A percentile compares a stretch with the other conserved stretches of the same genome.
These are phyloP conservation scores for Isabelozyma rhagii DNA, from an alignment of 805 yeast species.

Conservation along the genomic window DNA sequence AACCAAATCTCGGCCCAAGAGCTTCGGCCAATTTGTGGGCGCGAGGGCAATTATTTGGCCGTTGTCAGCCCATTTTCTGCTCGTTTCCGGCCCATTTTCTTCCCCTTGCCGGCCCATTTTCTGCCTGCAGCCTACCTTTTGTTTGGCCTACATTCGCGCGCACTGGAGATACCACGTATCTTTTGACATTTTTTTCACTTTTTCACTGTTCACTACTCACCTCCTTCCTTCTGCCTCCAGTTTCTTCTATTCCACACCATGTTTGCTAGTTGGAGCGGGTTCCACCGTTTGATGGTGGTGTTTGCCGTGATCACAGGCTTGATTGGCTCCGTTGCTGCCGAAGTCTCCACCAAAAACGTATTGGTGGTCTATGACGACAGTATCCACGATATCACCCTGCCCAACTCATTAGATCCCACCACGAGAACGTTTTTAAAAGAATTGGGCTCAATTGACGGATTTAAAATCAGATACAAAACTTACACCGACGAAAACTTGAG, in stretches of 20 bases:
- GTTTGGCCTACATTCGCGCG: background rate
- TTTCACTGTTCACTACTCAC: background rate
- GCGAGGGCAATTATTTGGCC: too few relatives aligned
- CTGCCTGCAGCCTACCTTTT: background rate
- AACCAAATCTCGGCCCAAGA: too few relatives aligned
- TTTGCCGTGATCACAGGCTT: background rate
- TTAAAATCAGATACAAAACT: constrained; percentile 15
- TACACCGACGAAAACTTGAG: constrained; percentile 20
- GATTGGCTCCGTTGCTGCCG: background rate
- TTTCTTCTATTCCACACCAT: background rate
- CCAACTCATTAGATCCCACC: background rate
- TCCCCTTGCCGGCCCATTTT: background rate
- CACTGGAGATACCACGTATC: background rate
- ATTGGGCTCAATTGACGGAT: constrained; percentile 13
- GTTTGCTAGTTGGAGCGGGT: background rate
- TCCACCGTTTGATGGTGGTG: background rate
- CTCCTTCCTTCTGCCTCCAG: too few relatives aligned
- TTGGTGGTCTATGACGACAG: constrained; percentile 35
- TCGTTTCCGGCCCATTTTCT: background rate
- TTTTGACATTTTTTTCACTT: background rate
- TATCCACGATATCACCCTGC: constrained; percentile 13
- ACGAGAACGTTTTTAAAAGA: constrained; percentile 14
- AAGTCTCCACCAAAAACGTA: constrained; percentile 6
- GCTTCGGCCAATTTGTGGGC: too few relatives aligned
- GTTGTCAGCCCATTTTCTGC: background rate